A percentile compares a stretch with the other conserved stretches of the same genome.
Evolutionary conservation across 2,329 filamentous ascomycete species (phyloP).

Genomic region (Fusarium kyushuense): DNA sequence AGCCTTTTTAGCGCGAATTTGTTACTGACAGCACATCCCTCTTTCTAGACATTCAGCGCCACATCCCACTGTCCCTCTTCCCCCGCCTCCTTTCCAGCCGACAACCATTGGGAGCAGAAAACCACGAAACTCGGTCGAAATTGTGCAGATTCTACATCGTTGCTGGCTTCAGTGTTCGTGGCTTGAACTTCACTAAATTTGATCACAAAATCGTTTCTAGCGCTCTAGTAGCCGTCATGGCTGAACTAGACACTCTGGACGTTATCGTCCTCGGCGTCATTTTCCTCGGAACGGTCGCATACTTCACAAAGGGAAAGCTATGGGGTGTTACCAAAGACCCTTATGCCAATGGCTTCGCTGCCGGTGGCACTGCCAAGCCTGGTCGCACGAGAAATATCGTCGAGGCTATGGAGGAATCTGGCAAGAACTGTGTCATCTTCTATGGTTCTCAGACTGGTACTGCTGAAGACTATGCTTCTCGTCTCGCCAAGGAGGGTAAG

Average conservation of each 20-base stretch:
- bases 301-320: constrained; percentile 97
- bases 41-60: constrained; percentile 42
- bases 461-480: constrained; percentile 96
- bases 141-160: background rate
- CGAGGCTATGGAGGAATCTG: constrained; percentile 94
- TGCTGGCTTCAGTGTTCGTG: background rate
- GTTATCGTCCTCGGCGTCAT: constrained; percentile 89
- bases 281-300: constrained; percentile 88
- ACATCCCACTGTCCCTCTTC: constrained; percentile 39
- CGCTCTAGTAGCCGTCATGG: constrained; percentile 70
- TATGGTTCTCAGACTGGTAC: constrained; percentile 99
- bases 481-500: constrained; percentile 96
- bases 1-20: constrained; percentile 28
- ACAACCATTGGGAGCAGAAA: constrained; percentile 28
- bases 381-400: constrained; percentile 92
- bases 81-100: constrained; percentile 48
- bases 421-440: constrained; percentile 98
- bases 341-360: constrained; percentile 80
- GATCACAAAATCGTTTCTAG: constrained; percentile 14
- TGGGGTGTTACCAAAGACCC: constrained; percentile 92
- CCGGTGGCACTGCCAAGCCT: constrained; percentile 77
- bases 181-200: background rate
- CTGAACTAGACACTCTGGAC: constrained; percentile 96
- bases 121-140: constrained; percentile 22
- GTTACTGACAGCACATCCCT: constrained; percentile 42